Percentiles rank a stretch among this genome's conserved stretches.
Evolutionary conservation across 345 rosid genomes (phyloP).

Genomic region (Toxicodendron radicans): DNA sequence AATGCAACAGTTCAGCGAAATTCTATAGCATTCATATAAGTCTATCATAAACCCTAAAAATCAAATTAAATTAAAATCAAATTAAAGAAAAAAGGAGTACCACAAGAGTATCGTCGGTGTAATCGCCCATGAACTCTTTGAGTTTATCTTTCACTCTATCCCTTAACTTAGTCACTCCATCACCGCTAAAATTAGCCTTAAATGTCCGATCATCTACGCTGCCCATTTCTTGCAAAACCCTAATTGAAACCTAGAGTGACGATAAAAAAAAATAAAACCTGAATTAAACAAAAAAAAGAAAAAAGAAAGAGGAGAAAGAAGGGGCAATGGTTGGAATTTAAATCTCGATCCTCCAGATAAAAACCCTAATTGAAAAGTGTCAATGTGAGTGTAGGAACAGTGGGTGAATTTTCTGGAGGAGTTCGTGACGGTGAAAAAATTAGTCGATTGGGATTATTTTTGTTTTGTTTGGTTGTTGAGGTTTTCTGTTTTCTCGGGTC

Average conservation of each 20-base stretch:
- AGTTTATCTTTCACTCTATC: conserved; percentile 69
- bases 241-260: conserved; percentile 12
- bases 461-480: background rate
- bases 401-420: background rate
- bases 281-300: background rate
- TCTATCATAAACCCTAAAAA: background rate
- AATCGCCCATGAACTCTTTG: conserved; percentile 96
- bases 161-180: conserved; percentile 73
- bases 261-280: background rate
- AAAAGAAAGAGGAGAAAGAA: background rate
- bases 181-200: conserved; percentile 65
- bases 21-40: background rate
- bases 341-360: background rate
- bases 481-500: background rate
- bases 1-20: conserved; percentile 9
- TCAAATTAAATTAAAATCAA: background rate
- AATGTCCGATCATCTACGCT: conserved; percentile 75
- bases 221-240: conserved; percentile 52
- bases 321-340: background rate
- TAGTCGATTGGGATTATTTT: background rate
- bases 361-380: conserved; percentile 8
- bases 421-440: background rate
- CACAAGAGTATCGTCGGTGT: conserved; percentile 97
- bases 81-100: conserved; percentile 29
- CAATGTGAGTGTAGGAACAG: background rate